Conservation (phyloP, 768 basidiomycete genomes). For the Leucogyrophana mollusca region DNA sequence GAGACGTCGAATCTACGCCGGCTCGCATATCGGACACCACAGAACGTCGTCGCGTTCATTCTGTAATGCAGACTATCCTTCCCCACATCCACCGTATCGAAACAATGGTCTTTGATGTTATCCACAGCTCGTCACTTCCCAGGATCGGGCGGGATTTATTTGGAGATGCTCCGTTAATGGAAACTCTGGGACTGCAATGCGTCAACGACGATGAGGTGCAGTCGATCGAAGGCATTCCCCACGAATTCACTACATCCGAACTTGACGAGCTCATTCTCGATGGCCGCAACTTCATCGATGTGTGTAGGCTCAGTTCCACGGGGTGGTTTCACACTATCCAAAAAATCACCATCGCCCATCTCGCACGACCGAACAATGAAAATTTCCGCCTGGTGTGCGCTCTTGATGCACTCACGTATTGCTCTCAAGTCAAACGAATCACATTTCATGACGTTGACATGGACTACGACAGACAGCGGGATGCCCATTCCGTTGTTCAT, state of each 20-base stretch:
- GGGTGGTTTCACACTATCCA: no score
- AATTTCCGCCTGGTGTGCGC: no score
- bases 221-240: not conserved
- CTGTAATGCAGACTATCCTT: not conserved
- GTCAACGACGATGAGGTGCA: conserved; percentile 6
- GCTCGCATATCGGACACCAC: no score
- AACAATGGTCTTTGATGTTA: conserved; percentile 1
- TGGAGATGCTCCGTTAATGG: not conserved
- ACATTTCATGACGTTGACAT: no score
- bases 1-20: not conserved
- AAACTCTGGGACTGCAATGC: conserved; percentile 6
- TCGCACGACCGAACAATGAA: no score
- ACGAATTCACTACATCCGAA: conserved; percentile 1
- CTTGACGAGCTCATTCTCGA: conserved; percentile 5
- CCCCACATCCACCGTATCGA: conserved; percentile 5
- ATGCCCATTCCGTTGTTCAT: no score
- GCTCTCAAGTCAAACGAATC: no score
- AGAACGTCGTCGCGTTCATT: not conserved
- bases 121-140: conserved; percentile 6
- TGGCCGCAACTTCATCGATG: conserved; percentile 3
- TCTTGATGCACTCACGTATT: no score
- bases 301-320: no score
- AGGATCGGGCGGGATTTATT: conserved; percentile 1
- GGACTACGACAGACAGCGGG: no score
- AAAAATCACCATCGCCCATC: no score